Evolutionary conservation across 495 filamentous ascomycete species (phyloP).

Genomic region (Margaritispora aquatica): DNA sequence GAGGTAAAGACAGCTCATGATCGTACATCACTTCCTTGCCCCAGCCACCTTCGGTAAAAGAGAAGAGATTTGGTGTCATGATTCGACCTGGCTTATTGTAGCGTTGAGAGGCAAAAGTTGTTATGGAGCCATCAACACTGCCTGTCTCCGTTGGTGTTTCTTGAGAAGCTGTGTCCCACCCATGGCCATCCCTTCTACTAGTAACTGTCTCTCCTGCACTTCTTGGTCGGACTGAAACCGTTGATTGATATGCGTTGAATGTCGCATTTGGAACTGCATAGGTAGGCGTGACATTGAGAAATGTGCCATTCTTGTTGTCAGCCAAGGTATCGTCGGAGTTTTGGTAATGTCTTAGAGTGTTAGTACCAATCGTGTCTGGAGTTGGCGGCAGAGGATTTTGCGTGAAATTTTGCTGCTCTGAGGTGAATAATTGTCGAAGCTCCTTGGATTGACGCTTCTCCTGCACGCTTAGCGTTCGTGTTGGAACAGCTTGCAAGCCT

Average conservation of each 20-base stretch:
- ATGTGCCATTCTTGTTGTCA: conserved; percentile 4
- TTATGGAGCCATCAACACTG: conserved; percentile 5
- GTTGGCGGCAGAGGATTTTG: conserved; percentile 39
- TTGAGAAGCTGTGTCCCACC: conserved; percentile 25
- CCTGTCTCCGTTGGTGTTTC: conserved; percentile 13
- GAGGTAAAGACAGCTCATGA: conserved; percentile 9
- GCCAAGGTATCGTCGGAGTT: conserved; percentile 30
- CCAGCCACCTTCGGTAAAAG: conserved; percentile 12
- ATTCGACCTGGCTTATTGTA: background rate
- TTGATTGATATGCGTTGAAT: conserved; percentile 11
- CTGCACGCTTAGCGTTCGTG: background rate
- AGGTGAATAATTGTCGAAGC: conserved; percentile 9
- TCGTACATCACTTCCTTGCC: conserved; percentile 23
- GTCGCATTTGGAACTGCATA: background rate
- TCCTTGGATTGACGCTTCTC: conserved; percentile 12
- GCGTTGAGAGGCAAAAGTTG: background rate
- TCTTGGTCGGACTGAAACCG: conserved; percentile 18
- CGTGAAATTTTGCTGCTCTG: conserved; percentile 7
- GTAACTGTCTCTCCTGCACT: conserved; percentile 26
- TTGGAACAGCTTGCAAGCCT: background rate
- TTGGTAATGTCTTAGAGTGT: conserved; percentile 36
- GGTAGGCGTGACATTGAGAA: conserved; percentile 12
- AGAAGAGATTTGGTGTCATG: conserved; percentile 21
- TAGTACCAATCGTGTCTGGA: conserved; percentile 48
- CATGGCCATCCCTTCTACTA: conserved; percentile 24